Conservation (phyloP, 352 stramenopile species). For the Pythium grandisporangium region DNA sequence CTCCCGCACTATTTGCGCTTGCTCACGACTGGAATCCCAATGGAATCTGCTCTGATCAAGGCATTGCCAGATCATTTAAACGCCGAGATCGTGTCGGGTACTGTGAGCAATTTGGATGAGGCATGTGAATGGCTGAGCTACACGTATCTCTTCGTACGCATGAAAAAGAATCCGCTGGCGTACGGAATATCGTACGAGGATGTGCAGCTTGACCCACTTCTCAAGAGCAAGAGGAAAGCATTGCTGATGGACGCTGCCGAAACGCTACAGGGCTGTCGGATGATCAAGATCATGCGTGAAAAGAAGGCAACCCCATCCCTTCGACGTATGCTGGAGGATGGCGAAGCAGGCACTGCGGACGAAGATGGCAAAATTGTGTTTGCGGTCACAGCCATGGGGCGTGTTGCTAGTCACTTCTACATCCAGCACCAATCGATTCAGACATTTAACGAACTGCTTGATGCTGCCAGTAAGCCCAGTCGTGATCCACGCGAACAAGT, state of each 20-base stretch:
- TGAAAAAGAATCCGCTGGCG: constrained; percentile 96
- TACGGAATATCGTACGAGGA: constrained; percentile 97
- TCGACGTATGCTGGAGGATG: constrained; percentile 12
- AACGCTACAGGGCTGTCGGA: constrained; percentile 65
- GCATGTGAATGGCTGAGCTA: constrained; percentile 96
- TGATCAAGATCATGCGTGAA: constrained; percentile 77
- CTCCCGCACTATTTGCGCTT: constrained; percentile 93
- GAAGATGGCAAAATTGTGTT: constrained; percentile 59
- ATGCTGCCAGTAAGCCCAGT: constrained; percentile 8
- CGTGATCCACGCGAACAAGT: background rate
- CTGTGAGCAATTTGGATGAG: constrained; percentile 96
- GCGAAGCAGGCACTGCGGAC: constrained; percentile 6
- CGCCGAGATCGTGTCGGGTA: constrained; percentile 98
- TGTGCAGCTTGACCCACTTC: constrained; percentile 83
- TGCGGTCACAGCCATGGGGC: constrained; percentile 94
- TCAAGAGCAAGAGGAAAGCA: constrained; percentile 59
- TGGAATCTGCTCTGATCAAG: constrained; percentile 98
- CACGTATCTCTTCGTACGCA: constrained; percentile 99
- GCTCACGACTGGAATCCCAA: constrained; percentile 94
- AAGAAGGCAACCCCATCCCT: constrained; percentile 19
- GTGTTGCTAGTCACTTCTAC: constrained; percentile 99
- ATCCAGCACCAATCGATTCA: constrained; percentile 97
- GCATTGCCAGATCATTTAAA: constrained; percentile 98
- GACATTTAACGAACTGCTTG: constrained; percentile 95
- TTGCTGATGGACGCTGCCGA: constrained; percentile 68